These are phyloP conservation scores for Pythium phragmiticola DNA, from an alignment of 352 stramenopile genomes.

Conservation along the genomic window DNA sequence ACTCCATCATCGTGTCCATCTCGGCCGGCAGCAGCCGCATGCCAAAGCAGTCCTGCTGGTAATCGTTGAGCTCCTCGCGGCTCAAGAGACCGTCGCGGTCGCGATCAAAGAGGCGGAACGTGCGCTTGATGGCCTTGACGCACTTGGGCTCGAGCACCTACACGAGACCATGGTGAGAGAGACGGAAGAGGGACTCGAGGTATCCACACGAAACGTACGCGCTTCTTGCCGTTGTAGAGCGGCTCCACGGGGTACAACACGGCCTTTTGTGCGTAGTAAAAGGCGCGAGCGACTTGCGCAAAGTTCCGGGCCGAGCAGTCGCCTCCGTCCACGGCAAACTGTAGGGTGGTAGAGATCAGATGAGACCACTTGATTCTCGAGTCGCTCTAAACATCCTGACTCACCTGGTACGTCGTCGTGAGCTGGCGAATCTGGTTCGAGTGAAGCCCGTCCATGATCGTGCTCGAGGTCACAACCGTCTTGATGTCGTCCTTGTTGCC, in stretches of 20 bases:
- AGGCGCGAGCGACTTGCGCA: conserved; percentile 84
- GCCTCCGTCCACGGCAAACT: conserved; percentile 82
- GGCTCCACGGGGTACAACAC: conserved; percentile 88
- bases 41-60: conserved; percentile 87
- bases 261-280: conserved; percentile 87
- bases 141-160: conserved; percentile 81
- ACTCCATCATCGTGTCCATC: conserved; percentile 87
- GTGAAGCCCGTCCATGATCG: conserved; percentile 46
- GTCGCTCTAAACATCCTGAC: neutral
- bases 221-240: conserved; percentile 86
- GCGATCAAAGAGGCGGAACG: conserved; percentile 84
- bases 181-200: neutral
- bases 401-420: conserved; percentile 69
- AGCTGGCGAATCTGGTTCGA: conserved; percentile 70
- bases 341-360: neutral
- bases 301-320: conserved; percentile 90
- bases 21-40: conserved; percentile 75
- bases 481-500: conserved; percentile 89
- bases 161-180: no score
- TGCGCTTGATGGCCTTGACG: conserved; percentile 83
- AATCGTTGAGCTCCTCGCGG: conserved; percentile 86
- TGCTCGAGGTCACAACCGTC: conserved; percentile 51
- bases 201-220: conserved; percentile 35
- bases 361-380: neutral
- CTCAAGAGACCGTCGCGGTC: conserved; percentile 80